Evolutionary conservation across 1,284 basidiomycete species (phyloP), one percentile per base, ranked within the genome.

Genomic region (Boletellus deceptivus): DNA sequence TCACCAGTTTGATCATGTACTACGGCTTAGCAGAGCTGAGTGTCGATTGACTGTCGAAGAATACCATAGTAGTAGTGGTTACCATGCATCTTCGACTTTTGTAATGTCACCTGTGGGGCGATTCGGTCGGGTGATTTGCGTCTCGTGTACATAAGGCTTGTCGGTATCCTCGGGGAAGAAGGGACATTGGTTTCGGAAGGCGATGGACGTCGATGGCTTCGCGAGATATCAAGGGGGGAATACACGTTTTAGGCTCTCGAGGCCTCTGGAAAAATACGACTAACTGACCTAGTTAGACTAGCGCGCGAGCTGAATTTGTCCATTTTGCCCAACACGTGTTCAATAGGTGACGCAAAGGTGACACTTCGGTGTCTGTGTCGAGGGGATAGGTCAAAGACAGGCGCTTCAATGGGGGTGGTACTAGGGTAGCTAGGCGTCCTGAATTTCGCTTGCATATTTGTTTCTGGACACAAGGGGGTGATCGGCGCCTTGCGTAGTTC

Each of bases 331-430:
- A 55, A 18, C 2, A 55, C 38, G 24, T 51, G 46, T 43, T 55
- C 67, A 10, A 66, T 47, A 10, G 65, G 64, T 25, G 64, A 70
- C 24, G 67, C 64, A 47, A 66, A 66, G 4, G 66, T 60, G 36
- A 70, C 64, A 31, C 37, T 67, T 49, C 59, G 56, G 9, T 47
- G 55, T 38, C 48, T 58, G 25, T 27, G 55, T 33, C 44, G 60
- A 34, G 50, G 42, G 13, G 52, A 33, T 22, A 29, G 10, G n/a
- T 20, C 17, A 42, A 44, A 33, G 17, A 35, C 11, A 22, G 40
- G 24, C 18, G 55, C 49, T 40, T 51, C 39, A 33, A 18, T n/a
- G 43, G 27, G 11, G 25, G 43, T n/a, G 29, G 5, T 14, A 17
- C 43, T 22, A 9, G 42, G 18, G 20, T 43, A 45, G 22, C 44